phyloP scores from a whole-genome alignment of 352 stramenopile species.

The Paralagenidium karlingii region DNA sequence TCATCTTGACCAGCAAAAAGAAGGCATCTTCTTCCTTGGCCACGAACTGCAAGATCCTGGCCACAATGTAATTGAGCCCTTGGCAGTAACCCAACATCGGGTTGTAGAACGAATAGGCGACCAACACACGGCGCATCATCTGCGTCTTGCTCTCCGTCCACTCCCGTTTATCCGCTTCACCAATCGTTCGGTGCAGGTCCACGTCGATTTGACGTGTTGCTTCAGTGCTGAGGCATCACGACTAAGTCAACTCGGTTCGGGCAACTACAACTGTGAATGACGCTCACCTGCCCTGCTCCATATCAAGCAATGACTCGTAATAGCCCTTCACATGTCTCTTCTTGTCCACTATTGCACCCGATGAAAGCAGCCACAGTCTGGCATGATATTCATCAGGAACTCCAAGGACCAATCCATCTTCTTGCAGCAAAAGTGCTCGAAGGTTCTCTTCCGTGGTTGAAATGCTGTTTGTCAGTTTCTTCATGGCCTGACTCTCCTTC shows the following conservation, averaged over 20 bases:
- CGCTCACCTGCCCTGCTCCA: slow-evolving; percentile 24
- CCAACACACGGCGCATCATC: slow-evolving; percentile 69
- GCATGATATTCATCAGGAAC: slow-evolving; percentile 62
- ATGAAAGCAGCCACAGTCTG: slow-evolving; percentile 72
- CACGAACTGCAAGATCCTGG: slow-evolving; percentile 49
- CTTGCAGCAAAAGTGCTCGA: slow-evolving; percentile 41
- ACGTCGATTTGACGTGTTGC: slow-evolving; percentile 75
- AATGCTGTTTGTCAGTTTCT: slow-evolving; percentile 61
- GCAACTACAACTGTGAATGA: not conserved
- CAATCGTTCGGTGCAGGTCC: slow-evolving; percentile 64
- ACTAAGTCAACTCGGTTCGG: slow-evolving; percentile 1
- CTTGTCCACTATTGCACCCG: slow-evolving; percentile 57
- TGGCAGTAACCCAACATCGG: slow-evolving; percentile 77
- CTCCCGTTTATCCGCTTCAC: slow-evolving; percentile 34
- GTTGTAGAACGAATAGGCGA: slow-evolving; percentile 77
- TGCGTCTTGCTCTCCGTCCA: slow-evolving; percentile 58
- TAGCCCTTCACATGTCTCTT: slow-evolving; percentile 30
- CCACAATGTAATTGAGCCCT: slow-evolving; percentile 81
- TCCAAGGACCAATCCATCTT: slow-evolving; percentile 32
- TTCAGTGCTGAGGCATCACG: slow-evolving; percentile 20
- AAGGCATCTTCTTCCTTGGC: slow-evolving; percentile 63
- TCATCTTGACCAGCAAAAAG: slow-evolving; percentile 71
- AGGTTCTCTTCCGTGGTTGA: slow-evolving; percentile 76
- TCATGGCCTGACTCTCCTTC: no score
- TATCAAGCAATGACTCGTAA: slow-evolving; percentile 33